A percentile compares a stretch with the other conserved stretches of the same genome.
These are phyloP conservation scores for Tricholoma terreum DNA, from an alignment of 768 basidiomycete genomes.

Conservation along the genomic window DNA sequence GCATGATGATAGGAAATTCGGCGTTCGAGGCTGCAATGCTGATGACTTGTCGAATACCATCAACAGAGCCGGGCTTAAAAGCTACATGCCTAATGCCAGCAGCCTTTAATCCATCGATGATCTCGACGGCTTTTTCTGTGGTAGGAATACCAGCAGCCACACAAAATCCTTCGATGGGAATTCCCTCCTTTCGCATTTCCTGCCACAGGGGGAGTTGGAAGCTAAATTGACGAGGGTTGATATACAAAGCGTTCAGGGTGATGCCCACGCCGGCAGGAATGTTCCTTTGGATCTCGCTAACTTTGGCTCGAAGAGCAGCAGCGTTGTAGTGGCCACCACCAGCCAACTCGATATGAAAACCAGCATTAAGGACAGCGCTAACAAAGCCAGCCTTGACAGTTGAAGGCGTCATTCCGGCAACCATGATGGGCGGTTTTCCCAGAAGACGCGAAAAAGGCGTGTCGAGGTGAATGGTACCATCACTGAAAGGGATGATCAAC, in stretches of 20 bases:
- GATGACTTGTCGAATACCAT: slow-evolving; percentile 95
- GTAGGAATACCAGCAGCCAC: slow-evolving; percentile 97
- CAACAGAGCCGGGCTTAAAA: slow-evolving; percentile 98
- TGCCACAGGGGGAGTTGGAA: slow-evolving; percentile 99
- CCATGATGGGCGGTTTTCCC: slow-evolving; percentile 98
- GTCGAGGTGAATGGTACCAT: slow-evolving; percentile 90
- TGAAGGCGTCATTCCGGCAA: slow-evolving; percentile 98
- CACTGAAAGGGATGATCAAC: slow-evolving; percentile 44
- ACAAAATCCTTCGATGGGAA: slow-evolving; percentile 98
- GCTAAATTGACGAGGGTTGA: slow-evolving; percentile 94
- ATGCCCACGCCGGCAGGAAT: slow-evolving; percentile 89
- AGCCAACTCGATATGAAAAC: slow-evolving; percentile 95
- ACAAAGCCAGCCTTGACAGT: slow-evolving; percentile 97
- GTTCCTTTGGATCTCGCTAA: slow-evolving; percentile 85
- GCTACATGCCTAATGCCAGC: slow-evolving; percentile 95
- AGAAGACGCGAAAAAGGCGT: slow-evolving; percentile 95
- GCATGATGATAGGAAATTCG: slow-evolving; percentile 94
- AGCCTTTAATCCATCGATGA: slow-evolving; percentile 75
- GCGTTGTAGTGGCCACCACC: slow-evolving; percentile 98
- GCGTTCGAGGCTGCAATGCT: slow-evolving; percentile 94
- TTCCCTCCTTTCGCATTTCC: slow-evolving; percentile 92
- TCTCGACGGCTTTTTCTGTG: slow-evolving; percentile 96
- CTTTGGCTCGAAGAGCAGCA: slow-evolving; percentile 82
- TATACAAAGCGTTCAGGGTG: slow-evolving; percentile 94
- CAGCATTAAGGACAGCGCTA: slow-evolving; percentile 86